Evolutionary conservation across 768 basidiomycete species (phyloP), one percentile per base, ranked within the genome.

Genomic region (Boletus coccyginus): DNA sequence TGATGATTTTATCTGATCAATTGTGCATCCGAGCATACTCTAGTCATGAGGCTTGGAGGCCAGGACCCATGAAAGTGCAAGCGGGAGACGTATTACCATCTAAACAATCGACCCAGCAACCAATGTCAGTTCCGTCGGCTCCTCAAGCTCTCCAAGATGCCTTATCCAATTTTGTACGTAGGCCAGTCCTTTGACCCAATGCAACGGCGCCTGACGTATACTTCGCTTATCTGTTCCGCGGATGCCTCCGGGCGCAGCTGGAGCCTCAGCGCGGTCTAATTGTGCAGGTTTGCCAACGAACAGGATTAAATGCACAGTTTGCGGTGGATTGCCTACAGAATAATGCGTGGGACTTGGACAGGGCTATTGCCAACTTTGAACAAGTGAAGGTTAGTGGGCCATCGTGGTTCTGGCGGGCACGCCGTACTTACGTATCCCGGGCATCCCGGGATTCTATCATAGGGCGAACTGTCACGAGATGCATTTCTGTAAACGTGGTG

Each of bases 1-100:
- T 93, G 55, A 77, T 85, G 54, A 87, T 98, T 62, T 76, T 98
- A 4, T 97, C 94, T 16, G 97, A 99, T 71, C 85, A 92, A 60
- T 83, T 88, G 73, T 84, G 84, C 38, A 76, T 98, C 53, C 87
- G 94, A 41, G 80, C 78, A n/a, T 96, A 92, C 70, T 91, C 93
- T 6, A 88, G 84, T 62, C 83, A 83, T 50, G 86, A 86, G 57
- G 88, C 89, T 19, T 96, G 93, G 87, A 78, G 73, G 61, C 82
- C 83, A 36, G 90, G 92, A 9, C 83, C 86, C 9, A 79, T 94
- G 75, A 75, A 81, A 17, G 86, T 92, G 7, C 88, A 92, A 63
- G 83, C 85, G 24, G 71, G 71, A 46, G 72, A 72, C 16, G 16
- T 55, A 46, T 52, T 67, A 27, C 62, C 63, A 53, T 57, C 58